phyloP scores from a whole-genome alignment of 768 basidiomycete species.

The Daedaleopsis nitida region DNA sequence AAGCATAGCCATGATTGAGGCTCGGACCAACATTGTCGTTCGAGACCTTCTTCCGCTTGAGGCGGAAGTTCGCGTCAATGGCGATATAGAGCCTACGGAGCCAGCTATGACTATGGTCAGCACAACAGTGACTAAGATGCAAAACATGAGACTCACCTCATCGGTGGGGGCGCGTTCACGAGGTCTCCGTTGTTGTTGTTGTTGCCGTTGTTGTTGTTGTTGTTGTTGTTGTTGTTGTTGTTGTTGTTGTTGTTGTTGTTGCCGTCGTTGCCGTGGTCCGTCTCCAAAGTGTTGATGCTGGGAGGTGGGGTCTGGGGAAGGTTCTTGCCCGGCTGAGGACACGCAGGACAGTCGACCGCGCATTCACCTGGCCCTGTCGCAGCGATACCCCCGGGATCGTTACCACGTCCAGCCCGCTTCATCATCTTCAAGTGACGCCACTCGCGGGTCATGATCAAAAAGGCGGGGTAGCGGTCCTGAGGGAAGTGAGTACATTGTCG shows the following conservation, averaged over 20 bases:
- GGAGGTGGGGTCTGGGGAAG: constrained; percentile 2
- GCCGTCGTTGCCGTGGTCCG: too few relatives aligned
- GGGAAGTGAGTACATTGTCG: too few relatives aligned
- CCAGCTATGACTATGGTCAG: constrained; percentile 21
- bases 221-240: too few relatives aligned
- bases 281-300: too few relatives aligned
- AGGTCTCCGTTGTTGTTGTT: too few relatives aligned
- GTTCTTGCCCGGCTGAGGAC: constrained; percentile 27
- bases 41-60: constrained; percentile 24
- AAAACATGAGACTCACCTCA: constrained; percentile 8
- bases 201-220: too few relatives aligned
- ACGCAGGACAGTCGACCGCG: constrained; percentile 27
- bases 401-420: constrained; percentile 25
- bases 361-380: constrained; percentile 15
- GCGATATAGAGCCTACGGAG: constrained; percentile 29
- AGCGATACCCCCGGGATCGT: constrained; percentile 20
- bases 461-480: constrained; percentile 22
- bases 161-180: constrained; percentile 5
- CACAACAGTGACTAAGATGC: neutral
- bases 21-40: constrained; percentile 20
- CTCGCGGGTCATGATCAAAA: constrained; percentile 17
- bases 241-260: too few relatives aligned
- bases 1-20: constrained; percentile 29
- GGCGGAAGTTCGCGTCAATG: constrained; percentile 33
- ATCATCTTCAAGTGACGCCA: constrained; percentile 24